A percentile compares a stretch with the other conserved stretches of the same genome.
These are phyloP conservation scores for Pestalotiopsis sp. DNA, from an alignment of 2,329 filamentous ascomycete species.

Conservation along the genomic window DNA sequence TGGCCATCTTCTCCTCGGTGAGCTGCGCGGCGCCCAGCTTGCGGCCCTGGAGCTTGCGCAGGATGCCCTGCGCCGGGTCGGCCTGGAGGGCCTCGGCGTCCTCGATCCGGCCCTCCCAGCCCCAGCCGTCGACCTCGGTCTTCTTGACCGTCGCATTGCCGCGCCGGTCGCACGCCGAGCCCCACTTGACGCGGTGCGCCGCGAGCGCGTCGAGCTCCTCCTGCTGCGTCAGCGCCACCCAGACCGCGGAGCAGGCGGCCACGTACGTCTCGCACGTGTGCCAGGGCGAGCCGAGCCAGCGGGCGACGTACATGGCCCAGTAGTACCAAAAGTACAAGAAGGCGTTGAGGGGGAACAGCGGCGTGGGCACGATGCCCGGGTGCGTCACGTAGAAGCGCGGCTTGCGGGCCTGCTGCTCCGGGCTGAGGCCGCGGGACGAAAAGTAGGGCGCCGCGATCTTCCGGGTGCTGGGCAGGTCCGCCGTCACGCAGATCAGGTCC, in stretches of 20 bases:
- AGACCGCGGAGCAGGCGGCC: conserved; percentile 76
- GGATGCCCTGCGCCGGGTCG: conserved; percentile 49
- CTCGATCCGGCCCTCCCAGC: conserved; percentile 64
- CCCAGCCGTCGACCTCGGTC: conserved; percentile 89
- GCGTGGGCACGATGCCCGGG: conserved; percentile 83
- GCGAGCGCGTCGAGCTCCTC: conserved; percentile 59
- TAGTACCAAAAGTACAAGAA: conserved; percentile 73
- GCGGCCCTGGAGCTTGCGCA: conserved; percentile 58
- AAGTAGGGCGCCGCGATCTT: conserved; percentile 62
- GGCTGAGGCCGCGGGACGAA: conserved; percentile 27
- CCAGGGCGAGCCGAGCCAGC: conserved; percentile 86
- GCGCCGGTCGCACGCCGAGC: conserved; percentile 65
- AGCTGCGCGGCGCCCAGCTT: conserved; percentile 59
- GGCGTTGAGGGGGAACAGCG: conserved; percentile 74
- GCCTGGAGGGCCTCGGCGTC: conserved; percentile 44
- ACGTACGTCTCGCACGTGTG: conserved; percentile 77
- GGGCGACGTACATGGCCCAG: conserved; percentile 68
- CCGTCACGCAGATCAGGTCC: conserved; percentile 79
- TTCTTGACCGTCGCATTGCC: conserved; percentile 67
- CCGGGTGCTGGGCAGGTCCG: conserved; percentile 64
- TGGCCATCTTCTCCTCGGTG: conserved; percentile 60
- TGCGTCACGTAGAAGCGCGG: conserved; percentile 80
- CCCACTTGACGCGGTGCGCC: conserved; percentile 76
- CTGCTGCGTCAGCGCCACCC: conserved; percentile 72
- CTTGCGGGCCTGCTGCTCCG: conserved; percentile 27